Conservation (phyloP, 306 rosid species). For the Cyamopsis tetragonoloba region DNA sequence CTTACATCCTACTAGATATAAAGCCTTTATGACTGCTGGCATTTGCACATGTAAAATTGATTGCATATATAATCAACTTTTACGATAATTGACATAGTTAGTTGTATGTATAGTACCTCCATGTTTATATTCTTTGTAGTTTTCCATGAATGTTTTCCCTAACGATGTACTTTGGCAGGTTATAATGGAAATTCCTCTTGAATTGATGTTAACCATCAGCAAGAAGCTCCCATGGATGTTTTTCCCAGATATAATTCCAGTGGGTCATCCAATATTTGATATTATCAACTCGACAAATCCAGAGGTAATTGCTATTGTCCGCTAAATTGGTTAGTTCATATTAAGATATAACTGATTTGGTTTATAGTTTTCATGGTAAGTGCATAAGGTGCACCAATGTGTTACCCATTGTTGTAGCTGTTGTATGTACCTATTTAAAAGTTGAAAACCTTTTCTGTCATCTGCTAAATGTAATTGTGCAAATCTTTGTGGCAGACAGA, state of each 20-base stretch:
- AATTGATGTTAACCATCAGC: slow-evolving; percentile 83
- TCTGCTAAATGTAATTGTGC: slow-evolving; percentile 25
- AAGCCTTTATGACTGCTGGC: neutral
- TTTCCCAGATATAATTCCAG: slow-evolving; percentile 86
- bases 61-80: neutral
- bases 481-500: slow-evolving; percentile 82
- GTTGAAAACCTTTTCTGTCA: neutral
- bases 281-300: slow-evolving; percentile 89
- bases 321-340: neutral
- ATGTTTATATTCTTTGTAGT: neutral
- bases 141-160: slow-evolving; percentile 1
- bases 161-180: slow-evolving; percentile 51
- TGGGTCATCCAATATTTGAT: slow-evolving; percentile 96
- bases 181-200: slow-evolving; percentile 93
- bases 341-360: neutral
- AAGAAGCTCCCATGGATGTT: slow-evolving; percentile 97
- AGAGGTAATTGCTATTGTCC: slow-evolving; percentile 55
- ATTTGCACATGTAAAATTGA: neutral
- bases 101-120: neutral
- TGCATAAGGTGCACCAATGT: neutral
- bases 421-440: neutral
- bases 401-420: neutral
- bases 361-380: slow-evolving; percentile 5
- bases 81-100: neutral
- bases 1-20: neutral